Base-by-base conservation (phyloP, 2,329 filamentous ascomycete genomes). In the Aureobasidium sp. region DNA sequence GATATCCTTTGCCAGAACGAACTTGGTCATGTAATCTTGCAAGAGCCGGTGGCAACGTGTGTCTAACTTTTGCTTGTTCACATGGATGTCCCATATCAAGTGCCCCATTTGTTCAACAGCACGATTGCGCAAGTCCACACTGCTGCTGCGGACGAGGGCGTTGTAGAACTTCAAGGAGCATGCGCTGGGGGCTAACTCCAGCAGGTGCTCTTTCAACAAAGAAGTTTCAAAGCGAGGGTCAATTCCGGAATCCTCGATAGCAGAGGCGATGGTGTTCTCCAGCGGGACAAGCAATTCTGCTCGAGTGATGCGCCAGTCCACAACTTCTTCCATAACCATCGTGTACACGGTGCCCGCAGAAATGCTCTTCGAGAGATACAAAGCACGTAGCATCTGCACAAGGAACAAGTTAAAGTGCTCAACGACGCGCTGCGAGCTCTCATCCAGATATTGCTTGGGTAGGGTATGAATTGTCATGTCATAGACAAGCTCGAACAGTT, bases 71-170 rank as follows among this genome's bases (percentile, higher is more conserved):
- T 5, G 36, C 81, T 83, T 49, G 80, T 86, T 94, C 25, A 15
- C 3, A 9, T 25, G 48, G 29, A 90, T 78, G 0, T 73, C 70
- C 9, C 95, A 82, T 39, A 97, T 79, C 32, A 90, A 86, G 9
- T 70, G 71, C 66, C 89, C 88, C 83, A 97, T 87, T 21, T 78
- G 79, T n/a, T 85, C 83, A 54, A 93, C 86, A 27, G 90, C 91
- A 70, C 85, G 82, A 13, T 95, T 89, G 41, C 93, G 87, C 41
- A 97, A 79, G 69, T 96, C 90, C 91, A 97, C 96, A 69, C 93
- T 90, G 39, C 89, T 87, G 62, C 90, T 93, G 68, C 83, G 85
- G 58, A 97, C 86, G 66, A 93, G 85, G 66, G 84, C 87, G 67
- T 84, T 85, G 57, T 89, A 77, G 1, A 87, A 77, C 47, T 79